These are phyloP conservation scores for Allomyces javanicus DNA, from an alignment of 192 early-diverging fungal species.

Conservation along the genomic window DNA sequence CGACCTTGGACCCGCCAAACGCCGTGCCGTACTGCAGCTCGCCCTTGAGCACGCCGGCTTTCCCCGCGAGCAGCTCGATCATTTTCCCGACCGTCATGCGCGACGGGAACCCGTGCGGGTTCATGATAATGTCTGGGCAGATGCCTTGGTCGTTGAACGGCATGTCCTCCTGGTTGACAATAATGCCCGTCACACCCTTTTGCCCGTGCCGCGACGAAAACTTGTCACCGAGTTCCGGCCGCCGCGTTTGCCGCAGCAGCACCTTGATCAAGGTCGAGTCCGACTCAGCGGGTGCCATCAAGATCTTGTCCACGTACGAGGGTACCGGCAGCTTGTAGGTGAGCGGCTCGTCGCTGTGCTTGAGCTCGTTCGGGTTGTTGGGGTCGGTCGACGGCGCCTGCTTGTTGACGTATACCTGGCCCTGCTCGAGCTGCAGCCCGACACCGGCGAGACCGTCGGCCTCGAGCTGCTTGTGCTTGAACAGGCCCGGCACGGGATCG, in stretches of 20 bases:
- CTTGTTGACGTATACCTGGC: slow-evolving; percentile 62
- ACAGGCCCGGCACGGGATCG: slow-evolving; percentile 27
- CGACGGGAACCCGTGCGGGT: slow-evolving; percentile 95
- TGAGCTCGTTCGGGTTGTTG: slow-evolving; percentile 21
- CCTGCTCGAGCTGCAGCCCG: slow-evolving; percentile 53
- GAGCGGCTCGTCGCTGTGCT: slow-evolving; percentile 51
- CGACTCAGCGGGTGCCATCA: slow-evolving; percentile 78
- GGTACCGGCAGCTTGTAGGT: slow-evolving; percentile 75
- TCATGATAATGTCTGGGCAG: slow-evolving; percentile 94
- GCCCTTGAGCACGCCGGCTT: slow-evolving; percentile 82
- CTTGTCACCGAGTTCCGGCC: slow-evolving; percentile 94
- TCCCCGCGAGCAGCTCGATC: slow-evolving; percentile 91
- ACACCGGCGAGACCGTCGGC: slow-evolving; percentile 76
- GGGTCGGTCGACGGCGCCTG: slow-evolving; percentile 62
- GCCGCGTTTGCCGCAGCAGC: slow-evolving; percentile 72
- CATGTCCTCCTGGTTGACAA: slow-evolving; percentile 95
- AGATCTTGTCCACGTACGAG: slow-evolving; percentile 80
- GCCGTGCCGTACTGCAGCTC: slow-evolving; percentile 87
- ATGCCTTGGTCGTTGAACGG: slow-evolving; percentile 82
- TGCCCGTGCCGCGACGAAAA: slow-evolving; percentile 96
- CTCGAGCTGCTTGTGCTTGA: slow-evolving; percentile 52
- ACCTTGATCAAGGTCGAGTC: slow-evolving; percentile 85
- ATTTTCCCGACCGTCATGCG: slow-evolving; percentile 99
- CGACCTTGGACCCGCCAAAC: slow-evolving; percentile 87
- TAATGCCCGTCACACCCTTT: slow-evolving; percentile 91